phyloP scores from a whole-genome alignment of 805 yeast species.

The Candida schatavii region DNA sequence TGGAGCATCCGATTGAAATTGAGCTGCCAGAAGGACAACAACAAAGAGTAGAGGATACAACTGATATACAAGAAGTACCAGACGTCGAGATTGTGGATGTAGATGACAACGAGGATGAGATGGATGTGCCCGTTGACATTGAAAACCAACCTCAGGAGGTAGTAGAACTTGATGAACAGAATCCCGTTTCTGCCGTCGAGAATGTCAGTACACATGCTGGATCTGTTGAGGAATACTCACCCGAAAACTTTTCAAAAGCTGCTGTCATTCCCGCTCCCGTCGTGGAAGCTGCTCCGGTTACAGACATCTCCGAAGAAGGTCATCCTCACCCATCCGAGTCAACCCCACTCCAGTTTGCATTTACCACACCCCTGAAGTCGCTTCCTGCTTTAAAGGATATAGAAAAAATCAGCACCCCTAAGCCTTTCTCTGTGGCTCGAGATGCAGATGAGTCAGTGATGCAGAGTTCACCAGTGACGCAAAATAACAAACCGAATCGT shows the following conservation, averaged over 20 bases:
- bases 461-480: not conserved
- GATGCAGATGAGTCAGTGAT: constrained; percentile 17
- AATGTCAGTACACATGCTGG: not conserved
- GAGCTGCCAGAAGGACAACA: constrained; percentile 4
- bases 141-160: not conserved
- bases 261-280: not conserved
- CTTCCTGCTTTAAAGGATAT: constrained; percentile 43
- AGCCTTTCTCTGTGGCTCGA: constrained; percentile 38
- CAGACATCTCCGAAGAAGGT: not conserved
- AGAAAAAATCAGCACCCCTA: constrained; percentile 40
- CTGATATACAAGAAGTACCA: no score
- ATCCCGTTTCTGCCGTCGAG: constrained; percentile 6
- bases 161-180: constrained; percentile 10
- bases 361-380: constrained; percentile 36
- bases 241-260: not conserved
- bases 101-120: constrained; percentile 4
- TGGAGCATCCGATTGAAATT: not conserved
- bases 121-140: not conserved
- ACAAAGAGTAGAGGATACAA: constrained; percentile 5
- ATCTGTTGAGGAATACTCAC: constrained; percentile 1
- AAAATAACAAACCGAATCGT: not conserved
- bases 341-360: constrained; percentile 19
- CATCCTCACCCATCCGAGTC: constrained; percentile 1
- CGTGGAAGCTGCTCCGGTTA: not conserved
- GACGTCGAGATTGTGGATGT: constrained; percentile 3